Evolutionary conservation across 768 basidiomycete species (phyloP), one percentile per base, ranked within the genome.

Genomic region (Lactifluus subvellereus): DNA sequence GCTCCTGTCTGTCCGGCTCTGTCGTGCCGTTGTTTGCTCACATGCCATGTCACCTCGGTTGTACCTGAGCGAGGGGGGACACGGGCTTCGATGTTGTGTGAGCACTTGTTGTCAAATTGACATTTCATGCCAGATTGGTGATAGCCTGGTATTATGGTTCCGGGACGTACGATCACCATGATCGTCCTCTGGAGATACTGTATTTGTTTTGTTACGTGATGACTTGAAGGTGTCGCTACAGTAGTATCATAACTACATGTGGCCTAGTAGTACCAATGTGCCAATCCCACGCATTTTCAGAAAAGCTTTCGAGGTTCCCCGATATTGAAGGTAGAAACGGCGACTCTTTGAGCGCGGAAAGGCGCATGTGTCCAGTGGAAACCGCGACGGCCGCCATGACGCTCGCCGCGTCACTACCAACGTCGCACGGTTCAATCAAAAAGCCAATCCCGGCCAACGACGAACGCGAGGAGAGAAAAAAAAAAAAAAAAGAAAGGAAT

Each of bases 241-340:
- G 27, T 27, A 2, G 27, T 27, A 27, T 27, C 27, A 27, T 27
- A 27, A 27, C 27, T 27, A 27, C 27, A 27, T 27, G 27, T 2
- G 27, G 27, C 27, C 27, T 27, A 27, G 27, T 27, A 27, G 27
- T 27, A 27, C 27, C 40, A 37, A 37, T 10, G 40, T 40, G 40
- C 40, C 14, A 40, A 11, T 11, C 4, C 13, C 11, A 11, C 4
- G 14, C 6, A 16, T 27, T 16, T 18, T 52, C 40, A 59, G 11
- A 63, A 61, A 3, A 65, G 40, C 33, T 60, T 45, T 14, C 57
- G 54, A 5, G 51, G 54, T 3, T 64, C 60, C n/a, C 63, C 10
- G 73, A 65, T 3, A 75, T 55, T 2, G 74, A 66, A 10, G 72
- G 73, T 7, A 75, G 54, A 57, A 74, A 75, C 1, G 70, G 49